Evolutionary conservation across 176 grass and related monocot genomes (phyloP), one percentile per base, ranked within the genome.

Genomic region (Themeda triandra): DNA sequence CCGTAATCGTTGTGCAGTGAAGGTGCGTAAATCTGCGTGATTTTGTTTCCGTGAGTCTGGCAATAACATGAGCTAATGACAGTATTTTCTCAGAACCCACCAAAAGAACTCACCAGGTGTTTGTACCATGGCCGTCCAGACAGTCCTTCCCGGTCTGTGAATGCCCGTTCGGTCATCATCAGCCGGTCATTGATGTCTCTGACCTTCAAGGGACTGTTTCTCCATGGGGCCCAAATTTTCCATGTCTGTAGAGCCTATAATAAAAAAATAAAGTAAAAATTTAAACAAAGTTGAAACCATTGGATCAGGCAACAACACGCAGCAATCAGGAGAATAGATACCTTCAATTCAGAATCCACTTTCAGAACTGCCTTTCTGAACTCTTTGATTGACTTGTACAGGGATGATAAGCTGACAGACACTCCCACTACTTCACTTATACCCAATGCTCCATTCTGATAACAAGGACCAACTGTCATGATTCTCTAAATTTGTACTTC

Each of bases 131-230:
- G 68, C 80, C 91, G 93, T 85, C 85, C 89, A 62, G 67, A 83
- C 11, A 95, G 71, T 51, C 96, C 96, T 56, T 95, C 89, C 56
- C 68, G 58, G 49, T 98, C 93, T 7, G 89, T 92, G 77, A 95
- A 98, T 46, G 93, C 93, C 23, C 91, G 68, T 54, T 98, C 93
- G 29, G 91, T 88, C 96, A 95, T 93, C 82, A 93, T 98, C 80
- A 98, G 53, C 13, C 91, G 79, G 27, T 93, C 93, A 78, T 95
- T 98, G 66, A 98, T 73, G 41, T 92, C 93, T 87, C 91, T 87
- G 37, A 90, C 71, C 86, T 75, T 98, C 62, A 69, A 83, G 19
- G 66, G 87, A 75, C 81, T 77, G 53, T 85, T 92, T 76, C 68
- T 88, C 89, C 88, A 85, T 2, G 63, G 45, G 14, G 76, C 53